Evolutionary conservation across 306 rosid species (phyloP).

Genomic region (Trifolium dubium): DNA sequence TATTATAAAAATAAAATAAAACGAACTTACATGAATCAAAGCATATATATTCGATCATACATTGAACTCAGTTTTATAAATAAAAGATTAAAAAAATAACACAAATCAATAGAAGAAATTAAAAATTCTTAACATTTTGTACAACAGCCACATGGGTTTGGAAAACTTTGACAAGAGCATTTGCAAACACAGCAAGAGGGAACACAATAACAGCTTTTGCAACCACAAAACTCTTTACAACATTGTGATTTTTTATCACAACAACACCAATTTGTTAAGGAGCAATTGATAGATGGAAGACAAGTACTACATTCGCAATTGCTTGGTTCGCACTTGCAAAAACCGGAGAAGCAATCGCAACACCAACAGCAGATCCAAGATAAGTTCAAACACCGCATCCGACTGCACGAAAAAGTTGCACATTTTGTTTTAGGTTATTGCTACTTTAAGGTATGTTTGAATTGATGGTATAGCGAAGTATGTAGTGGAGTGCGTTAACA

Average conservation of each 20-base stretch:
- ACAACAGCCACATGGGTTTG: conserved; percentile 55
- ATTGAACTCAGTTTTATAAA: not conserved
- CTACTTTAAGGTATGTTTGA: not conserved
- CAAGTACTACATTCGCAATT: conserved; percentile 38
- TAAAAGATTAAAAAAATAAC: not conserved
- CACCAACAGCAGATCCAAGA: conserved; percentile 70
- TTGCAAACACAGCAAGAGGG: conserved; percentile 62
- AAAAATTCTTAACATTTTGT: conserved; percentile 35
- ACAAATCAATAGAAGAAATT: not conserved
- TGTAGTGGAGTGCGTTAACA: no score
- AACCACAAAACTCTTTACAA: conserved; percentile 52
- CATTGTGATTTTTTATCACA: conserved; percentile 48
- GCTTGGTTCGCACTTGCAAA: conserved; percentile 34
- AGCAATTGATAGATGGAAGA: conserved; percentile 49
- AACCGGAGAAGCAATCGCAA: conserved; percentile 53
- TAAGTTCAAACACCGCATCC: conserved; percentile 58
- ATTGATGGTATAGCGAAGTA: not conserved
- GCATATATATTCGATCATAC: not conserved
- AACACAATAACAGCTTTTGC: conserved; percentile 39
- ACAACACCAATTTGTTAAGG: conserved; percentile 53
- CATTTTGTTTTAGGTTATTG: not conserved
- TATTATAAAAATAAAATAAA: not conserved
- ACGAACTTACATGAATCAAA: not conserved
- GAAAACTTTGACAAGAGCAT: conserved; percentile 61
- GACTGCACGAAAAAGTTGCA: conserved; percentile 48